phyloP scores from a whole-genome alignment of 106 monocot species.

The Vanilla planifolia region DNA sequence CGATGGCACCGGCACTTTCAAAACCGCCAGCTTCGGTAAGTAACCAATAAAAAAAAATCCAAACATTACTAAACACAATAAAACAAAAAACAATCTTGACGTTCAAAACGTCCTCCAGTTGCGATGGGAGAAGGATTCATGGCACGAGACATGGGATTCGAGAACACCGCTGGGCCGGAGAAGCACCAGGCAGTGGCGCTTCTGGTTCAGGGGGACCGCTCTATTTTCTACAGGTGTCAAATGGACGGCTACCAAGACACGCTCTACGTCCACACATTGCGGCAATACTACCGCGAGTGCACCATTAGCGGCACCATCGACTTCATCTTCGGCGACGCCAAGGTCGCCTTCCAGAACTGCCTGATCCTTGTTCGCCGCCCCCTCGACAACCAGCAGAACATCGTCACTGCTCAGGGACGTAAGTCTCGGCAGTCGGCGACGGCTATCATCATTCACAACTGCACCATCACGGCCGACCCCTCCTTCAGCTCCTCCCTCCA shows the following conservation, averaged over 20 bases:
- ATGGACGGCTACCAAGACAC: slow-evolving; percentile 91
- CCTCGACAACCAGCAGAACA: slow-evolving; percentile 72
- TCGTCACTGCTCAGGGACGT: slow-evolving; percentile 71
- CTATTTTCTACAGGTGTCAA: slow-evolving; percentile 58
- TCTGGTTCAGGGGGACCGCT: slow-evolving; percentile 28
- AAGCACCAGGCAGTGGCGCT: slow-evolving; percentile 89
- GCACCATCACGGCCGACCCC: slow-evolving; percentile 54
- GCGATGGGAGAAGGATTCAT: slow-evolving; percentile 29
- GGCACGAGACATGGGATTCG: slow-evolving; percentile 34
- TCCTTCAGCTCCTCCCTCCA: slow-evolving; percentile 2
- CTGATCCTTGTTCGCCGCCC: slow-evolving; percentile 39
- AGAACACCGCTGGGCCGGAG: slow-evolving; percentile 64
- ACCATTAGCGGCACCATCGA: slow-evolving; percentile 72
- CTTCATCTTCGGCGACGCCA: slow-evolving; percentile 75
- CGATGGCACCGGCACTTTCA: slow-evolving; percentile 27
- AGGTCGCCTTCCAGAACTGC: slow-evolving; percentile 64
- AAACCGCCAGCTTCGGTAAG: slow-evolving; percentile 42
- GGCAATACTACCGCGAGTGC: slow-evolving; percentile 71
- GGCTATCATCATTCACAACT: slow-evolving; percentile 54
- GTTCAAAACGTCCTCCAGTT: slow-evolving; percentile 4
- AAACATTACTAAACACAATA: background rate
- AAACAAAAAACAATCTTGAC: background rate
- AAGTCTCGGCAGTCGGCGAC: slow-evolving; percentile 31
- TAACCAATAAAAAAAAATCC: background rate
- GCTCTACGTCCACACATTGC: slow-evolving; percentile 54